Base-by-base conservation (phyloP, 2,329 filamentous ascomycete species). In the Cladophialophora exuberans region DNA sequence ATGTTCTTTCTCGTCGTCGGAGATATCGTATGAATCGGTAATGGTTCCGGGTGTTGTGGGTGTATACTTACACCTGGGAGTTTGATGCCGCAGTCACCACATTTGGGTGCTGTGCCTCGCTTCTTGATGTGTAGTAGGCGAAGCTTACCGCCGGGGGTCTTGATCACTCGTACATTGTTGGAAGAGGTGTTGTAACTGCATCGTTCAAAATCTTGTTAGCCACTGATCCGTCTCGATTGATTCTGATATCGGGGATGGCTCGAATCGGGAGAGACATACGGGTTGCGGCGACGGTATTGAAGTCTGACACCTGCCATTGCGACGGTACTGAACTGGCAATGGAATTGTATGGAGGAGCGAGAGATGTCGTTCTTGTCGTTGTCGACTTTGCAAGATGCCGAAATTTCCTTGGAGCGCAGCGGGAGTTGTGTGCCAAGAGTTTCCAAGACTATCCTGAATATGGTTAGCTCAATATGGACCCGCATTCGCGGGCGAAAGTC, bases 51-150 rank as follows among this genome's bases (percentile, higher is more conserved):
- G n/a, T n/a, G n/a, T n/a, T n/a, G n/a, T n/a, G n/a, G 10, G 30
- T 22, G 4, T 64, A 54, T 63, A 95, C 91, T 88, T 90, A 99
- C 92, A 79, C 94, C 94, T 75, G 90, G 86, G 73, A 99, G 88
- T 84, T 97, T 97, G 82, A 85, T 86, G 74, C 94, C 94, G 76
- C 95, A 99, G 85, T 99, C 94, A 85, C 95, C 90, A 77, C 94
- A 99, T 85, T 99, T 99, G 75, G 94, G 94, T 65, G 92, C 89
- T 76, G 91, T 96, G 70, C 92, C 94, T 78, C 87, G 89, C 90
- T 99, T 99, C 89, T 97, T 97, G 84, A 97, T 92, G 88, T 99
- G 93, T 71, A 97, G 89, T 76, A 96, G 87, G 77, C 94, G 87
- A 73, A 96, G 87, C 77, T 93, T 85, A 77, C 94, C 94, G 78